Percentiles rank a stretch among this genome's conserved stretches.
These are phyloP conservation scores for Ophiostoma sp. DNA, from an alignment of 2,329 filamentous ascomycete genomes.

Conservation along the genomic window DNA sequence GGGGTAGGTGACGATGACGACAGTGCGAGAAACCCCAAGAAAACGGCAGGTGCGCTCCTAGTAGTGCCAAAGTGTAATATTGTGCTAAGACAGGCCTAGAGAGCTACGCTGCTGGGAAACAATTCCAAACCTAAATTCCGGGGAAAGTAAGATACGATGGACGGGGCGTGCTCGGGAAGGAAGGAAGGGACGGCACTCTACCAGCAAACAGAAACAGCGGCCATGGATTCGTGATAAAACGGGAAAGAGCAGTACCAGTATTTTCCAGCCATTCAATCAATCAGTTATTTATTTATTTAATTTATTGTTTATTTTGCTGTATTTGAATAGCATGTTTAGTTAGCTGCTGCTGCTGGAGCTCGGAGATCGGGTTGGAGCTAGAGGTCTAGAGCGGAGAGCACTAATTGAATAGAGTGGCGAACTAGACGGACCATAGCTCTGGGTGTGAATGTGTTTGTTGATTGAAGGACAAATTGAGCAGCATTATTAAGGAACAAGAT, in stretches of 20 bases:
- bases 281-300: neutral
- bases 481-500: no score
- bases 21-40: slow-evolving; percentile 7
- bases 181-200: neutral
- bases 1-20: slow-evolving; percentile 21
- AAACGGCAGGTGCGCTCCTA: slow-evolving; percentile 13
- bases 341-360: neutral
- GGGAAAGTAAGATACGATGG: slow-evolving; percentile 7
- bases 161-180: neutral
- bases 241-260: neutral
- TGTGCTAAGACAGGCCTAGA: neutral
- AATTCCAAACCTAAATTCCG: neutral
- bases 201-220: neutral
- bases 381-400: slow-evolving; percentile 6
- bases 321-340: neutral
- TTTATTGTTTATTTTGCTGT: neutral
- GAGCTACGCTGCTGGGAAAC: neutral
- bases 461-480: neutral
- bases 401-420: neutral
- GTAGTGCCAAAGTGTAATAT: slow-evolving; percentile 8
- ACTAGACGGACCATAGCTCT: neutral
- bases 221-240: neutral
- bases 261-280: neutral
- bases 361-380: slow-evolving; percentile 3
- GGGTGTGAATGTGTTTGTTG: neutral